phyloP scores from a whole-genome alignment of 129 eudicot species.

The Chrysanthemum lavandulifolium region DNA sequence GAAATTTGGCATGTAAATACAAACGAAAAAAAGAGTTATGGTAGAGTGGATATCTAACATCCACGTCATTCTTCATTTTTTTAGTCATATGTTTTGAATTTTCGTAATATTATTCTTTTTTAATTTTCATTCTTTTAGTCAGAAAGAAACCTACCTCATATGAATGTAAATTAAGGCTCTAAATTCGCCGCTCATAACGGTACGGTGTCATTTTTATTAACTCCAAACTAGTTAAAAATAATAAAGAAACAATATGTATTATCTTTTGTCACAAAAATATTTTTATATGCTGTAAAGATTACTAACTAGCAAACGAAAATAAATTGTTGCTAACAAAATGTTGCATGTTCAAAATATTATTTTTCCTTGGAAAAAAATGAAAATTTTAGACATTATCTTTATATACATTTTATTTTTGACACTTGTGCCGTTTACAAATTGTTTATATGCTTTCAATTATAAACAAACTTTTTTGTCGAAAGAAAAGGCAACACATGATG shows the following conservation, averaged over 20 bases:
- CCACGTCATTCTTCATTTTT: neutral
- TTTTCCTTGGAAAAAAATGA: too few species aligned
- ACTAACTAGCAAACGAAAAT: neutral
- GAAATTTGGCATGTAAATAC: neutral
- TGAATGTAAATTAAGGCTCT: slow-evolving; percentile 16
- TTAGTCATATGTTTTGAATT: neutral
- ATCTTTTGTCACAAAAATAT: too few species aligned
- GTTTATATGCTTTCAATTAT: neutral
- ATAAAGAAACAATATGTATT: neutral
- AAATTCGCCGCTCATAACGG: slow-evolving; percentile 33
- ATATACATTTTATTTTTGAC: too few species aligned
- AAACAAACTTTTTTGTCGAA: neutral
- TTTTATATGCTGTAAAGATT: too few species aligned
- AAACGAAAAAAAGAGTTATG: too few species aligned
- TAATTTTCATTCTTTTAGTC: neutral
- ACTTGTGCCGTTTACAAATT: neutral
- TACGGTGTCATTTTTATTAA: slow-evolving; percentile 2
- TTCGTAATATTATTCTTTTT: neutral
- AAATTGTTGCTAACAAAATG: too few species aligned
- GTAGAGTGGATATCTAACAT: neutral
- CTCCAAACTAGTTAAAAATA: neutral
- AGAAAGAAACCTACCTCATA: slow-evolving; percentile 20
- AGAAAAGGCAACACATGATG: slow-evolving; percentile 14
- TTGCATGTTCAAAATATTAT: too few species aligned
- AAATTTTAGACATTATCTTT: too few species aligned